These are phyloP conservation scores for Firmiana major DNA, from an alignment of 345 rosid genomes.

Conservation along the genomic window DNA sequence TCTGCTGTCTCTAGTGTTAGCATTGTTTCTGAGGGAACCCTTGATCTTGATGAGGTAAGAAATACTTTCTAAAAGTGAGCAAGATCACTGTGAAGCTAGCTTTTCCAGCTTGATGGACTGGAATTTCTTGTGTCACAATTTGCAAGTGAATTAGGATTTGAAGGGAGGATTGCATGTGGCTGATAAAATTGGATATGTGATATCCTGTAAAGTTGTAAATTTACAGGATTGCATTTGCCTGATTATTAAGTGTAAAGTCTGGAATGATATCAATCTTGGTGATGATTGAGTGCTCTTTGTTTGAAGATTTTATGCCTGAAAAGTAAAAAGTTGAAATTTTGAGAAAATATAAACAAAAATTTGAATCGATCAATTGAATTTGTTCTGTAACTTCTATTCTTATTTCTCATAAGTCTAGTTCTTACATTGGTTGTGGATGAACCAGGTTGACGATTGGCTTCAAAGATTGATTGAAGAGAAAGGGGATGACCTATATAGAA, in stretches of 20 bases:
- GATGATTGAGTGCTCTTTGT: neutral
- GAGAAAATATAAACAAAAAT: neutral
- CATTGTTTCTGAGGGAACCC: slow-evolving; percentile 62
- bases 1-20: slow-evolving; percentile 67
- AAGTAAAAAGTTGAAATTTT: neutral
- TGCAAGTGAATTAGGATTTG: neutral
- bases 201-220: neutral
- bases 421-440: slow-evolving; percentile 1
- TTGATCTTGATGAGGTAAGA: slow-evolving; percentile 74
- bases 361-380: neutral
- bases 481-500: slow-evolving; percentile 67
- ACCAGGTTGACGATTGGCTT: slow-evolving; percentile 74
- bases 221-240: neutral
- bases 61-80: neutral
- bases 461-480: slow-evolving; percentile 65
- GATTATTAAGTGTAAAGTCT: neutral
- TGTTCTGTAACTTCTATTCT: neutral
- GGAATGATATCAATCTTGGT: neutral
- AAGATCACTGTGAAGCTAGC: neutral
- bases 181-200: neutral
- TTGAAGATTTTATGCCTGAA: neutral
- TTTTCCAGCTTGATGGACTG: neutral
- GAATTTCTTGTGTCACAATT: neutral
- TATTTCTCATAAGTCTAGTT: neutral
- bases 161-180: neutral